phyloP scores from a whole-genome alignment of 2,329 filamentous ascomycete genomes.

The Aureobasidium sp. region DNA sequence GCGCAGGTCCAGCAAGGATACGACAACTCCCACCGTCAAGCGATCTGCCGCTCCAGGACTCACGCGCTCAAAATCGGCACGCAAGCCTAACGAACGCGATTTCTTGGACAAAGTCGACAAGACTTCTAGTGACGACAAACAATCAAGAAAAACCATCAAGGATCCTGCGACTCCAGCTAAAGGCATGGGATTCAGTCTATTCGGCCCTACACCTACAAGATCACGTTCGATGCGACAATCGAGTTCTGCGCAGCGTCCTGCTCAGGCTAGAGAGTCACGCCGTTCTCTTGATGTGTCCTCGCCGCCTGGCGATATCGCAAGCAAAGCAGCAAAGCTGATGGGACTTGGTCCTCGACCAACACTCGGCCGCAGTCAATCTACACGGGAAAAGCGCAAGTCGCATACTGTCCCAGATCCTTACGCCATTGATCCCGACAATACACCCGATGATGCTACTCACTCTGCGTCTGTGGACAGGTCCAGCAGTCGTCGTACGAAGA shows the following conservation, averaged over 20 bases:
- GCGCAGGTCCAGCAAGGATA: slow-evolving; percentile 41
- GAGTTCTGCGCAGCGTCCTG: slow-evolving; percentile 34
- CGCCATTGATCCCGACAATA: slow-evolving; percentile 54
- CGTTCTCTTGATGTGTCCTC: not conserved
- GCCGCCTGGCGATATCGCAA: slow-evolving; percentile 3
- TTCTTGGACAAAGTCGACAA: slow-evolving; percentile 33
- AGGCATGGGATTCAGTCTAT: slow-evolving; percentile 53
- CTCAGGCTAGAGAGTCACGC: not conserved
- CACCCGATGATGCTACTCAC: slow-evolving; percentile 34
- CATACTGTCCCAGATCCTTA: slow-evolving; percentile 51
- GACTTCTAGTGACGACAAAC: slow-evolving; percentile 67
- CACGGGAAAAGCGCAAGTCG: slow-evolving; percentile 46
- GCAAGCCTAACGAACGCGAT: slow-evolving; percentile 44
- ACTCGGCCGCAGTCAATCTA: slow-evolving; percentile 39
- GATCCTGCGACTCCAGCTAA: slow-evolving; percentile 48
- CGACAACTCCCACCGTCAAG: slow-evolving; percentile 34
- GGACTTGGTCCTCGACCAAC: slow-evolving; percentile 40
- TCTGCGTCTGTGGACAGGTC: slow-evolving; percentile 28
- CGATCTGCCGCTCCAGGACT: slow-evolving; percentile 36
- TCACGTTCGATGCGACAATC: slow-evolving; percentile 62
- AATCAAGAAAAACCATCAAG: slow-evolving; percentile 41
- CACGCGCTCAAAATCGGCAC: slow-evolving; percentile 50
- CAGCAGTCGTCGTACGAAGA: slow-evolving; percentile 22
- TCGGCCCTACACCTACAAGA: slow-evolving; percentile 44
- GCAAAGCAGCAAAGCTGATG: slow-evolving; percentile 37